Evolutionary conservation across 352 stramenopile genomes (phyloP).

Genomic region (Phytophthora agathidicida): DNA sequence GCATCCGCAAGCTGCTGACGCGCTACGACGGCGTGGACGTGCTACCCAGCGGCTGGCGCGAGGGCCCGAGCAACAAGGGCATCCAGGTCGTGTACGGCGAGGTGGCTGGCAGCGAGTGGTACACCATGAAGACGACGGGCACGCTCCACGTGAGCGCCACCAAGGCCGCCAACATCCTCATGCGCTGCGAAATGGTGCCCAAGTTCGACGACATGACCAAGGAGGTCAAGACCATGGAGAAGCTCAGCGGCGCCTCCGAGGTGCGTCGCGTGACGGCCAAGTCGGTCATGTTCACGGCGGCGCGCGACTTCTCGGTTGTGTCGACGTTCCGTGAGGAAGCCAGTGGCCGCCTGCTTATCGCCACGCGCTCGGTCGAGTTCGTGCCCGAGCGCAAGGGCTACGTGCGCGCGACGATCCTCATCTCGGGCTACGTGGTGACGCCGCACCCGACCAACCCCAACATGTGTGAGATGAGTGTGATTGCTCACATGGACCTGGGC

Average conservation of each 20-base stretch:
- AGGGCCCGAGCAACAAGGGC: constrained; percentile 68
- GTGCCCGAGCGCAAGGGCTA: constrained; percentile 56
- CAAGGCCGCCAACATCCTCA: constrained; percentile 57
- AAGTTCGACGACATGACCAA: constrained; percentile 87
- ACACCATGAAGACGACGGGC: constrained; percentile 75
- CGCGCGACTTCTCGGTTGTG: constrained; percentile 75
- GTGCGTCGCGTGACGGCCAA: constrained; percentile 67
- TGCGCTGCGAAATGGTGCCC: constrained; percentile 62
- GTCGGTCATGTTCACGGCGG: constrained; percentile 78
- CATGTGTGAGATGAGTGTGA: constrained; percentile 67
- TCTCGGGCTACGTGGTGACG: constrained; percentile 77
- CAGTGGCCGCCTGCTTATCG: constrained; percentile 66
- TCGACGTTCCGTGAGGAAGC: constrained; percentile 58
- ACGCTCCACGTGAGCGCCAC: constrained; percentile 60
- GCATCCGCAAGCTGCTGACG: constrained; percentile 54
- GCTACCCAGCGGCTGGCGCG: constrained; percentile 63
- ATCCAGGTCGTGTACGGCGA: constrained; percentile 80
- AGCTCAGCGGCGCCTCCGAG: constrained; percentile 66
- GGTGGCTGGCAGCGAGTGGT: constrained; percentile 65
- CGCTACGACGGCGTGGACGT: constrained; percentile 69
- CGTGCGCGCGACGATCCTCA: constrained; percentile 49
- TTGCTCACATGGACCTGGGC: constrained; percentile 83
- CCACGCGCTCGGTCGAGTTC: constrained; percentile 74
- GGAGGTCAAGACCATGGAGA: constrained; percentile 66
- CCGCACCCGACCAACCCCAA: constrained; percentile 65